Evolutionary conservation across 805 yeast genomes (phyloP).

Genomic region (Yamadazyma ubonensis): DNA sequence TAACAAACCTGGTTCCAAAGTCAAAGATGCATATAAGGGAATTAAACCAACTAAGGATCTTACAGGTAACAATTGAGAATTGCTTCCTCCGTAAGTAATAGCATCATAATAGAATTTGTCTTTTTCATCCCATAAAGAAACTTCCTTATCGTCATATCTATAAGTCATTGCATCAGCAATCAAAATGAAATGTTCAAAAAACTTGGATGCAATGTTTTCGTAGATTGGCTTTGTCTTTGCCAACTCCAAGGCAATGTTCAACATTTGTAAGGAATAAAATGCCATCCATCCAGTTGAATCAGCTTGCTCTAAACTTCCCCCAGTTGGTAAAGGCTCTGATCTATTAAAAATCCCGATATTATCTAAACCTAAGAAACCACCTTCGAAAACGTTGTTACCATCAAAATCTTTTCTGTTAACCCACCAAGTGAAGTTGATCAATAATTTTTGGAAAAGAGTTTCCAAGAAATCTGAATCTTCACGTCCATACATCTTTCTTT

Average conservation of each 20-base stretch:
- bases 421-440: constrained; percentile 96
- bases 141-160: constrained; percentile 45
- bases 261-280: constrained; percentile 84
- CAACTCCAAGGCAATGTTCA: constrained; percentile 86
- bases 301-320: constrained; percentile 87
- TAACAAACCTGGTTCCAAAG: constrained; percentile 80
- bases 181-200: constrained; percentile 86
- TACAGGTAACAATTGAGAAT: constrained; percentile 71
- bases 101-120: constrained; percentile 91
- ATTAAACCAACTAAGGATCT: constrained; percentile 88
- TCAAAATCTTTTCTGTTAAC: constrained; percentile 84
- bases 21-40: constrained; percentile 85
- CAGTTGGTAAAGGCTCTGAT: constrained; percentile 90
- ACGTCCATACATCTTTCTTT: constrained; percentile 77
- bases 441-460: constrained; percentile 86
- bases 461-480: constrained; percentile 83
- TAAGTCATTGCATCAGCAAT: constrained; percentile 94
- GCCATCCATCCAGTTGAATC: constrained; percentile 99
- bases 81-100: constrained; percentile 73
- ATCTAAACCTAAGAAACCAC: constrained; percentile 91
- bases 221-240: constrained; percentile 83
- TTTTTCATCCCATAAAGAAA: constrained; percentile 84
- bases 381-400: constrained; percentile 89
- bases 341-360: constrained; percentile 91
- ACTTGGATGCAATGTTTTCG: constrained; percentile 91